phyloP scores from a whole-genome alignment of 768 basidiomycete species.

The Mycena haematopus region DNA sequence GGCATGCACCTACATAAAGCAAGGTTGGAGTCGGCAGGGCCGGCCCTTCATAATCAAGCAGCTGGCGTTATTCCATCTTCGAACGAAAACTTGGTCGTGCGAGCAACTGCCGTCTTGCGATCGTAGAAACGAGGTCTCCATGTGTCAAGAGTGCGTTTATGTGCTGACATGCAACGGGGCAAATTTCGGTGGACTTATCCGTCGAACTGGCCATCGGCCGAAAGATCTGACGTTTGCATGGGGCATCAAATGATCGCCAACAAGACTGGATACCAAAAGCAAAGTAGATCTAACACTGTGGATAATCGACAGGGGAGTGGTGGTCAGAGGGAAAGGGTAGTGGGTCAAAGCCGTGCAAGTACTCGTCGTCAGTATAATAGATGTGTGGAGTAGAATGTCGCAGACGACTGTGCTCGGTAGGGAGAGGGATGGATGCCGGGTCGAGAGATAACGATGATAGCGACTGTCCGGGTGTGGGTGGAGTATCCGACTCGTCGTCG shows the following conservation, averaged over 20 bases:
- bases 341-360: conserved; percentile 71
- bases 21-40: no score
- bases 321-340: conserved; percentile 67
- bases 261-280: conserved; percentile 18
- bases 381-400: conserved; percentile 61
- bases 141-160: no score
- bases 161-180: conserved; percentile 1
- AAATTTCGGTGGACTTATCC: no score
- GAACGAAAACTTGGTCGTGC: no score
- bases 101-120: no score
- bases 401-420: conserved; percentile 55
- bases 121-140: no score
- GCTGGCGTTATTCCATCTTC: no score
- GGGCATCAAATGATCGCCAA: conserved; percentile 12
- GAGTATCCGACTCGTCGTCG: conserved; percentile 83
- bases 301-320: conserved; percentile 57
- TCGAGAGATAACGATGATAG: conserved; percentile 62
- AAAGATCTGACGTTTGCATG: no score
- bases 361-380: conserved; percentile 68
- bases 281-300: conserved; percentile 65
- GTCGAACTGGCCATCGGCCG: conserved; percentile 3
- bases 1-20: no score
- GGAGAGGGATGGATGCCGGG: conserved; percentile 56
- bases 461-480: conserved; percentile 67
- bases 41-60: no score